phyloP scores from a whole-genome alignment of 2,329 filamentous ascomycete species.

The Aspergillus sergii region DNA sequence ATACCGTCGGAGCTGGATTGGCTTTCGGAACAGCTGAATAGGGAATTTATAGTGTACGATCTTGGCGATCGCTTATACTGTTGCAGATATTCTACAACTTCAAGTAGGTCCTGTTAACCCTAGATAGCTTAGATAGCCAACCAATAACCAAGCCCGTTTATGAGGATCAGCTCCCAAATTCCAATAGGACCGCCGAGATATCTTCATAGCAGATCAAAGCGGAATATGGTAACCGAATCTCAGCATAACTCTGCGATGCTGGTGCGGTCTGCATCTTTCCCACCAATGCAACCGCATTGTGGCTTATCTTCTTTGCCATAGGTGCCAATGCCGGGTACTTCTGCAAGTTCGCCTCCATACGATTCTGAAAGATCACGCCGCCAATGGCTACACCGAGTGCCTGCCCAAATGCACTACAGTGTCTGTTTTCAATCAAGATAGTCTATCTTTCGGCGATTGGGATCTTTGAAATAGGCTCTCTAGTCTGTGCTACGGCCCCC shows the following conservation, averaged over 20 bases:
- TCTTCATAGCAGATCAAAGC: too few species aligned
- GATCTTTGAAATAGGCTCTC: background rate
- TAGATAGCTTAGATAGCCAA: too few species aligned
- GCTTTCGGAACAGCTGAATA: too few species aligned
- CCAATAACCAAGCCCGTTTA: too few species aligned
- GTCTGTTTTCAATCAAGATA: background rate
- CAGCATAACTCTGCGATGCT: background rate
- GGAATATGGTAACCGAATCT: too few species aligned
- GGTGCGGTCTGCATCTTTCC: background rate
- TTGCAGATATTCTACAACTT: too few species aligned
- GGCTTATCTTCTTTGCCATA: background rate
- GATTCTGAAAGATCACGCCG: background rate
- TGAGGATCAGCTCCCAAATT: too few species aligned
- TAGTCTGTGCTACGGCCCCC: background rate
- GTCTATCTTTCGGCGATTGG: background rate
- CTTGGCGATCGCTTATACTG: too few species aligned
- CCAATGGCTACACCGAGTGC: background rate
- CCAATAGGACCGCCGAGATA: too few species aligned
- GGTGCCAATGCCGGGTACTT: background rate
- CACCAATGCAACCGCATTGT: background rate
- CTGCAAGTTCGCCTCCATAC: background rate
- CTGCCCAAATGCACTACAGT: background rate
- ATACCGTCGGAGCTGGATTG: too few species aligned
- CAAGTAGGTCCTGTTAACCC: too few species aligned
- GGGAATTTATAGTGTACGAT: too few species aligned